Conservation (phyloP, 129 eudicot genomes). For the Dittrichia graveolens region DNA sequence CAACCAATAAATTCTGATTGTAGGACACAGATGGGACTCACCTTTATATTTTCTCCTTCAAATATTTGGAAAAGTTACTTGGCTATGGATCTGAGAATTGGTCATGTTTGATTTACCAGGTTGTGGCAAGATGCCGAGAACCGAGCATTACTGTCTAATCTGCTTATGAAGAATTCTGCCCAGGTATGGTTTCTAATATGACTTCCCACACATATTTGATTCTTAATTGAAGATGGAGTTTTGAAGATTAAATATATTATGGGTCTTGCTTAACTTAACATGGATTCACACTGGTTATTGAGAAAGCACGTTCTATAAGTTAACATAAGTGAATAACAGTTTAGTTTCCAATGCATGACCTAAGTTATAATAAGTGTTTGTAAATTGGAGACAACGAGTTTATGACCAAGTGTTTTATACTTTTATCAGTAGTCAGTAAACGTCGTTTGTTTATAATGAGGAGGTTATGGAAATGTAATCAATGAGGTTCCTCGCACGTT, state of each 20-base stretch:
- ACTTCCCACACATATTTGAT: neutral
- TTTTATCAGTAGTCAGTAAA: neutral
- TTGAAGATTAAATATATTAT: neutral
- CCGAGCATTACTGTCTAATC: constrained; percentile 54
- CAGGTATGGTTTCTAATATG: constrained; percentile 48
- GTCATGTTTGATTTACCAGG: constrained; percentile 37
- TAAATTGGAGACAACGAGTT: constrained; percentile 5
- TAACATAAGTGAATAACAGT: neutral
- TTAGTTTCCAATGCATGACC: constrained; percentile 3
- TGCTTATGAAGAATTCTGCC: constrained; percentile 46
- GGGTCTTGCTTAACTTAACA: neutral
- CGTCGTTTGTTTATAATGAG: neutral
- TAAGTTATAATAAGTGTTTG: neutral
- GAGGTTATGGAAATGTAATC: too few relatives aligned
- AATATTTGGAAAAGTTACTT: too few relatives aligned
- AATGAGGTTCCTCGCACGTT: too few relatives aligned
- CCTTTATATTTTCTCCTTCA: neutral
- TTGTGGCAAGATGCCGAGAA: constrained; percentile 95
- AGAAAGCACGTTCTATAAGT: neutral
- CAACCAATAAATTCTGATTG: neutral
- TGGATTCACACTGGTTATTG: too few relatives aligned
- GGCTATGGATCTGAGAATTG: constrained; percentile 6
- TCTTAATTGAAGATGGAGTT: constrained; percentile 11
- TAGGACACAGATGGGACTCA: neutral
- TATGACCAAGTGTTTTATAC: neutral